Percentiles rank a stretch among this genome's conserved stretches.
Conservation (phyloP, 495 filamentous ascomycete species). For the Thermothielavioides terrestris region DNA sequence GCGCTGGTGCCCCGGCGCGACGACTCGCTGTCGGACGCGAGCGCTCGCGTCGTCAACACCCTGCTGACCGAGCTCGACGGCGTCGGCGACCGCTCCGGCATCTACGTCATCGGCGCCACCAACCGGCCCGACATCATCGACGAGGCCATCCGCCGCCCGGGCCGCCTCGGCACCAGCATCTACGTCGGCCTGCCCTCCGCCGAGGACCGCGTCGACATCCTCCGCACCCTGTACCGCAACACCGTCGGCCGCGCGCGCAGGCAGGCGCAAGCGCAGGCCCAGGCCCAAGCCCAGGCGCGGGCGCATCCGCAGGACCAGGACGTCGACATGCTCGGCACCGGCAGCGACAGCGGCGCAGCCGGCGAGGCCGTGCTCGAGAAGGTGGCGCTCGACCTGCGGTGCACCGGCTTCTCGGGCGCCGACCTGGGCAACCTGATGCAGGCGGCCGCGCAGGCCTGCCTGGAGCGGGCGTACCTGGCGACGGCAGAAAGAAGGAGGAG, state of each 20-base stretch:
- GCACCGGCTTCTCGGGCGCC: slow-evolving; percentile 82
- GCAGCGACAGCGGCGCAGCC: not conserved
- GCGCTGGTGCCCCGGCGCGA: slow-evolving; percentile 81
- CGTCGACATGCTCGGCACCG: not conserved
- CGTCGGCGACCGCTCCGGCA: slow-evolving; percentile 67
- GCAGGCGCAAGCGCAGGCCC: slow-evolving; percentile 21
- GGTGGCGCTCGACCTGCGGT: slow-evolving; percentile 57
- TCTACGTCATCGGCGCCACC: slow-evolving; percentile 92
- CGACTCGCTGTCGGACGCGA: slow-evolving; percentile 71
- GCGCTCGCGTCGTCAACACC: slow-evolving; percentile 87
- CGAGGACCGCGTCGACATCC: slow-evolving; percentile 75
- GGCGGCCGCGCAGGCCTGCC: slow-evolving; percentile 66
- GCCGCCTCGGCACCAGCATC: slow-evolving; percentile 77
- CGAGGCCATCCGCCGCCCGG: slow-evolving; percentile 86
- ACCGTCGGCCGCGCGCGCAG: slow-evolving; percentile 37
- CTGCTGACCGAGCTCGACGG: slow-evolving; percentile 95
- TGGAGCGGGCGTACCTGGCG: slow-evolving; percentile 47
- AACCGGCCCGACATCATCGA: slow-evolving; percentile 97
- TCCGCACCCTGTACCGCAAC: slow-evolving; percentile 67
- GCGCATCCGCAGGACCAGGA: not conserved
- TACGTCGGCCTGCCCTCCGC: slow-evolving; percentile 82
- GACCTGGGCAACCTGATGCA: slow-evolving; percentile 73
- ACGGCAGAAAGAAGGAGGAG: slow-evolving; percentile 5
- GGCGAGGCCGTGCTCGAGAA: slow-evolving; percentile 37
- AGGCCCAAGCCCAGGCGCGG: slow-evolving; percentile 27